Conservation (phyloP, 1,284 basidiomycete genomes). For the Papiliotrema nemorosa region DNA sequence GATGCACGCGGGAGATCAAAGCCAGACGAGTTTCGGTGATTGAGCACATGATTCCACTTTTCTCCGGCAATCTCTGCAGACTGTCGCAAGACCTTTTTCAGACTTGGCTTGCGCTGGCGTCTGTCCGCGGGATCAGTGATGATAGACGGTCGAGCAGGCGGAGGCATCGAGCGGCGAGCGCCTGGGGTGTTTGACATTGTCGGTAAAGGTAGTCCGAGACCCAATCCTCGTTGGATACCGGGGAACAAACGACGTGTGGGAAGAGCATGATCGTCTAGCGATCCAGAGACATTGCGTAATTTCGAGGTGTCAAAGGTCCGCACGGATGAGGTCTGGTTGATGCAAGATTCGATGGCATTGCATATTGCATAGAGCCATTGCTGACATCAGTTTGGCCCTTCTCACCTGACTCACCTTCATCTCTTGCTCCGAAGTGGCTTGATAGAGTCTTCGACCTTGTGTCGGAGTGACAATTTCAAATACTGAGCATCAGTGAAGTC, state of each 20-base stretch:
- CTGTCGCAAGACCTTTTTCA: constrained; percentile 39
- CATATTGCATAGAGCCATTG: constrained; percentile 54
- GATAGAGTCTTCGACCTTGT: constrained; percentile 51
- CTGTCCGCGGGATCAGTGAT: constrained; percentile 5
- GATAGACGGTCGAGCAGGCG: constrained; percentile 11
- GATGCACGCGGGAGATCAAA: constrained; percentile 3
- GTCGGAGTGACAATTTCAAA: constrained; percentile 56
- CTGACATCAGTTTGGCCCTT: constrained; percentile 15
- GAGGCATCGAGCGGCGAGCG: constrained; percentile 32
- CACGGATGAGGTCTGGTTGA: constrained; percentile 53
- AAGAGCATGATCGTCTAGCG: constrained; percentile 35
- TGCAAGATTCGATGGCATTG: constrained; percentile 54
- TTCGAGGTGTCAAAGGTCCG: constrained; percentile 44
- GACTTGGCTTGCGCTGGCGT: constrained; percentile 33
- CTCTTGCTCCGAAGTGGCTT: constrained; percentile 51
- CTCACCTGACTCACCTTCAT: constrained; percentile 40
- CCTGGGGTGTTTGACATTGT: constrained; percentile 1
- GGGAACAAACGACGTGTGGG: constrained; percentile 12
- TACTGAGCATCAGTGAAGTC: constrained; percentile 20
- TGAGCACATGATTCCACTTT: constrained; percentile 25
- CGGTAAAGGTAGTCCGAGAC: constrained; percentile 21
- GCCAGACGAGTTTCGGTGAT: constrained; percentile 4
- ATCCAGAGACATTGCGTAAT: constrained; percentile 26
- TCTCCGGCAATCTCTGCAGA: constrained; percentile 31
- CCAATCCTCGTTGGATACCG: constrained; percentile 1